phyloP scores from a whole-genome alignment of 176 grass and related monocot species.

The Oryza australiensis region DNA sequence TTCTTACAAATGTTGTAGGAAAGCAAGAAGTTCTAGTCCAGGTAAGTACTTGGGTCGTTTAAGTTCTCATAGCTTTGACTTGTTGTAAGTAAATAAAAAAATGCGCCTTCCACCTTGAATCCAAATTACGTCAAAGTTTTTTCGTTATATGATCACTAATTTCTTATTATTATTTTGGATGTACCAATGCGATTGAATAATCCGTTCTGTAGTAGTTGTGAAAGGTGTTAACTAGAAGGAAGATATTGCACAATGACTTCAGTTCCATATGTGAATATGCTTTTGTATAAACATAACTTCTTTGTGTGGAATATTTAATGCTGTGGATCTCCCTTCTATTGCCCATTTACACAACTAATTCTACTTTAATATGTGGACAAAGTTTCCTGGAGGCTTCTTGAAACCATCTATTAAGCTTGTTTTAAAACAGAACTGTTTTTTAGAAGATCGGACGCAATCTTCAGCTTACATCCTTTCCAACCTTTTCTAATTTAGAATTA shows the following conservation, averaged over 20 bases:
- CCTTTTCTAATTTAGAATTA: constrained; percentile 17
- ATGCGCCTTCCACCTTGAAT: constrained; percentile 2
- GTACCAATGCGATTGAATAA: not conserved
- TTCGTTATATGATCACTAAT: not conserved
- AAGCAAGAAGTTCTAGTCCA: constrained; percentile 91
- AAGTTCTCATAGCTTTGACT: not conserved
- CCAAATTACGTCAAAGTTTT: too few relatives aligned
- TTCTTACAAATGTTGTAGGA: constrained; percentile 89
- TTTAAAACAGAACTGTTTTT: not conserved
- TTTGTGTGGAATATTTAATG: not conserved
- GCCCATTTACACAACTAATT: not conserved
- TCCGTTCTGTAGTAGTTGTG: not conserved
- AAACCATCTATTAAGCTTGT: not conserved
- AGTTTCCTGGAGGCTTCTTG: not conserved
- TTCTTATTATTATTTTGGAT: not conserved
- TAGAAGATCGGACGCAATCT: not conserved
- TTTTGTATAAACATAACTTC: constrained; percentile 2
- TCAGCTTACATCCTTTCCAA: constrained; percentile 8
- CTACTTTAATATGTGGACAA: not conserved
- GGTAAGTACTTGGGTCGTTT: constrained; percentile 49
- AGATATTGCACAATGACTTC: not conserved
- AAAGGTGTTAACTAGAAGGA: not conserved
- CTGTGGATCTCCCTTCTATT: not conserved
- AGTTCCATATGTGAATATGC: not conserved
- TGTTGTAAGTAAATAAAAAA: constrained; percentile 2